Conservation (phyloP, 1,284 basidiomycete species). For the Boletus mariae region DNA sequence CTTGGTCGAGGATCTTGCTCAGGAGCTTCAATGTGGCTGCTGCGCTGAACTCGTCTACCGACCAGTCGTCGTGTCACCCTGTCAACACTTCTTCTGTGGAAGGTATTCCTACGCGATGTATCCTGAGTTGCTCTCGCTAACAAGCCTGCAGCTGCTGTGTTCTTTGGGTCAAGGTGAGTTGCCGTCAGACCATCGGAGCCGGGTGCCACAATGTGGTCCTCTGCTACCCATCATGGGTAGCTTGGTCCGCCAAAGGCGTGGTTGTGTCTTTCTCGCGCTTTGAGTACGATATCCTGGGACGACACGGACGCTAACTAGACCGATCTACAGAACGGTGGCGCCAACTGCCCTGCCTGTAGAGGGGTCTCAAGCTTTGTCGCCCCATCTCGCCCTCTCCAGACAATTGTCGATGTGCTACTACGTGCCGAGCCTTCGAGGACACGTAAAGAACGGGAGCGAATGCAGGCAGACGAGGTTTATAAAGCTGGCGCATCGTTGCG, state of each 20-base stretch:
- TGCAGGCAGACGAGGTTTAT: conserved; percentile 76
- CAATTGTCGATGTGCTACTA: conserved; percentile 64
- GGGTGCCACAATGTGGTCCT: conserved; percentile 3
- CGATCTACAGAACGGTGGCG: conserved; percentile 64
- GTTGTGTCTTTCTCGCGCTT: background rate
- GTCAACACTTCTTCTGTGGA: conserved; percentile 83
- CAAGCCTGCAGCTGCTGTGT: conserved; percentile 57
- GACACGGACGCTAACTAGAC: conserved; percentile 8
- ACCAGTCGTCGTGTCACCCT: conserved; percentile 73
- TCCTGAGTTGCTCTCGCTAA: conserved; percentile 8
- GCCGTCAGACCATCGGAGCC: background rate
- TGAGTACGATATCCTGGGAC: background rate
- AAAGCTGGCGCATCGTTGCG: conserved; percentile 58
- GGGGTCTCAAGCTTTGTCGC: conserved; percentile 59
- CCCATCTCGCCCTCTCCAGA: conserved; percentile 66
- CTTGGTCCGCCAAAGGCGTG: conserved; percentile 1
- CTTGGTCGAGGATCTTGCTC: conserved; percentile 58
- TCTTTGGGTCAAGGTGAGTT: conserved; percentile 74
- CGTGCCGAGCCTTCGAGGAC: conserved; percentile 60
- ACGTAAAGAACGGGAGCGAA: conserved; percentile 60
- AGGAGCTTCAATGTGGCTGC: conserved; percentile 79
- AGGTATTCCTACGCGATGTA: conserved; percentile 47
- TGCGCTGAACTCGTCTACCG: conserved; percentile 73
- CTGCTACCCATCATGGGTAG: background rate
- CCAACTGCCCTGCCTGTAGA: conserved; percentile 74